phyloP scores from a whole-genome alignment of 2,329 filamentous ascomycete genomes.

The Ceratocystis lukuohia region DNA sequence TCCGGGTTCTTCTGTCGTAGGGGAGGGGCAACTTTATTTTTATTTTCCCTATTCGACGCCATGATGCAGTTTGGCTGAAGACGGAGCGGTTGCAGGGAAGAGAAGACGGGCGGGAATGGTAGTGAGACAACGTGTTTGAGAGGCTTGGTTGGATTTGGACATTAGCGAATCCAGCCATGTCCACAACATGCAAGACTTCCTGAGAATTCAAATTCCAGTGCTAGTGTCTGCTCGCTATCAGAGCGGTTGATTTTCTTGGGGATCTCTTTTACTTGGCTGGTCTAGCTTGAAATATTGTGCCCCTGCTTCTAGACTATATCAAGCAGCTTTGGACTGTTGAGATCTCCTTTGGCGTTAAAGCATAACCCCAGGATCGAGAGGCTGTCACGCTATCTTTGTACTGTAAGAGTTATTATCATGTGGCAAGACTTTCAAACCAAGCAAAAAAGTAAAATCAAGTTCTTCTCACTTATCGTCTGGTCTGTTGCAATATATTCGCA shows the following conservation, averaged over 20 bases:
- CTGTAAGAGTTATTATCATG: not conserved
- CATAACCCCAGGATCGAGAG: too few relatives aligned
- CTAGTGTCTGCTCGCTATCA: too few relatives aligned
- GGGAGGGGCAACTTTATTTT: not conserved
- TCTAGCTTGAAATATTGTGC: too few relatives aligned
- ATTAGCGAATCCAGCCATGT: not conserved
- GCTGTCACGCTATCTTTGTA: not conserved
- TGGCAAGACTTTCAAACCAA: not conserved
- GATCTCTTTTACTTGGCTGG: too few relatives aligned
- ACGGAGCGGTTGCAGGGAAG: not conserved
- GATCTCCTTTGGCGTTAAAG: too few relatives aligned
- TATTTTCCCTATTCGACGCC: not conserved
- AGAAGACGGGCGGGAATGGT: not conserved
- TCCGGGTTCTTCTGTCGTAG: conserved; percentile 44
- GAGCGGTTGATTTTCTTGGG: too few relatives aligned
- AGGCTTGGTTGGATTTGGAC: not conserved
- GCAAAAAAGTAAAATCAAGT: not conserved
- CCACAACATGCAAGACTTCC: not conserved
- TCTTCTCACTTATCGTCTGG: too few relatives aligned
- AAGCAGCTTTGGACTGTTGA: too few relatives aligned
- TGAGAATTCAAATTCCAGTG: not conserved
- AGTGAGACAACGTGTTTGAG: not conserved
- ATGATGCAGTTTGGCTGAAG: not conserved
- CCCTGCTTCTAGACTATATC: too few relatives aligned
- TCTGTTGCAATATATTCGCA: not conserved